These are phyloP conservation scores for Sarocladiaceae sp. DNA, from an alignment of 2,329 filamentous ascomycete genomes.

Conservation along the genomic window DNA sequence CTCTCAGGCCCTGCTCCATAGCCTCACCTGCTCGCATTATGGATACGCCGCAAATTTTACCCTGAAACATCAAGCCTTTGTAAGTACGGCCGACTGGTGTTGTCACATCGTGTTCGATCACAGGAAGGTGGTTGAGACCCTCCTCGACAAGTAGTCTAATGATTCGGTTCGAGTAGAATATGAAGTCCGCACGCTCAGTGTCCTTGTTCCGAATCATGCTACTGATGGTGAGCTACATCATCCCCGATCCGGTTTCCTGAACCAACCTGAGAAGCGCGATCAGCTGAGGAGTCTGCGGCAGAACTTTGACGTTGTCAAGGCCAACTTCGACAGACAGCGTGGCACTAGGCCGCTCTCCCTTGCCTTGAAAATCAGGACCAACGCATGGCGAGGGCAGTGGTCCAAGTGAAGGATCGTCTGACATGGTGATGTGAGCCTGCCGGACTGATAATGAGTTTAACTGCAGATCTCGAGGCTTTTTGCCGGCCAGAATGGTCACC, in stretches of 20 bases:
- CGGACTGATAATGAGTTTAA: too few species aligned
- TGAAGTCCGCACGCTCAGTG: constrained; percentile 91
- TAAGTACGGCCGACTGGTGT: constrained; percentile 88
- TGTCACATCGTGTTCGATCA: constrained; percentile 80
- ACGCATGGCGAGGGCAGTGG: constrained; percentile 49
- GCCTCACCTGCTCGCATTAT: constrained; percentile 98
- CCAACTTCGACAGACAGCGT: constrained; percentile 80
- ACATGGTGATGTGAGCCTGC: too few species aligned
- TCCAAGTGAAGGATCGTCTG: constrained; percentile 5
- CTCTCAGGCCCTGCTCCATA: constrained; percentile 94
- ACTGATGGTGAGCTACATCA: constrained; percentile 15
- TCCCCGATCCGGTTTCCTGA: neutral
- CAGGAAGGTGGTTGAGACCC: constrained; percentile 91
- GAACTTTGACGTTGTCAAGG: constrained; percentile 81
- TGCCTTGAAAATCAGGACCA: constrained; percentile 71
- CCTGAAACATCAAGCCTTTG: constrained; percentile 87
- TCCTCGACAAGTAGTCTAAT: constrained; percentile 95
- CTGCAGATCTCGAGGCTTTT: too few species aligned
- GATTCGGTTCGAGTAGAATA: constrained; percentile 98
- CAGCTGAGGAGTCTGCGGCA: constrained; percentile 90
- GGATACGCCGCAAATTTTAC: constrained; percentile 96
- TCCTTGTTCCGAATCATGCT: constrained; percentile 94
- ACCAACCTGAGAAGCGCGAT: constrained; percentile 82
- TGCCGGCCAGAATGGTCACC: too few species aligned
- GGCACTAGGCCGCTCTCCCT: constrained; percentile 73